phyloP scores from a whole-genome alignment of 2,329 filamentous ascomycete genomes.

The Ophiocordyceps sinensis region DNA sequence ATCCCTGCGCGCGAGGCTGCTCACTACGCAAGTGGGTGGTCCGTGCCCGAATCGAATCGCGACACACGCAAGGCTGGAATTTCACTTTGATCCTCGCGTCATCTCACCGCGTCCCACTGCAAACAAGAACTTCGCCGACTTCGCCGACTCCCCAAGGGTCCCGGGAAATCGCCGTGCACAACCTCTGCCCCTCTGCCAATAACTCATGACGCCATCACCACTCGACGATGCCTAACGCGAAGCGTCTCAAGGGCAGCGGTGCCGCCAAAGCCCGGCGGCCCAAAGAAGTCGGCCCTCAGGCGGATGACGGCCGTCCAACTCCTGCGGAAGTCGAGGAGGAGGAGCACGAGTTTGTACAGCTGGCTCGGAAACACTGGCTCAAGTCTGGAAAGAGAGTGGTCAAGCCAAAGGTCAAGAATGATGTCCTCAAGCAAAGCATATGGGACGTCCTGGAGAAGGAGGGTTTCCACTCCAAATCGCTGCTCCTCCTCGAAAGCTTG shows the following conservation, averaged over 20 bases:
- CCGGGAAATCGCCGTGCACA: not conserved
- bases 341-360: conserved; percentile 56
- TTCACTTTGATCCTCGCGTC: not conserved
- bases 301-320: conserved; percentile 28
- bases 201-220: not conserved
- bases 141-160: not conserved
- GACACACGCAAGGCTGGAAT: conserved; percentile 10
- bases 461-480: conserved; percentile 59
- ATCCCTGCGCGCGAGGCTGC: too few relatives aligned
- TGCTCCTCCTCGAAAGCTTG: conserved; percentile 75
- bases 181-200: not conserved
- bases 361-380: conserved; percentile 80
- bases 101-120: not conserved
- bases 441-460: conserved; percentile 82
- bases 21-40: too few relatives aligned
- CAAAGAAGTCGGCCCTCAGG: conserved; percentile 22
- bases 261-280: conserved; percentile 22
- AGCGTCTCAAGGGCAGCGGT: conserved; percentile 41
- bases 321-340: conserved; percentile 57
- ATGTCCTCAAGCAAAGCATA: conserved; percentile 72
- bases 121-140: not conserved
- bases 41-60: too few relatives aligned
- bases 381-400: conserved; percentile 43
- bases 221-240: conserved; percentile 39
- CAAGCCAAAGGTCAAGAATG: conserved; percentile 64